Conservation (phyloP, 495 filamentous ascomycete genomes). For the Xylaria telfairii region DNA sequence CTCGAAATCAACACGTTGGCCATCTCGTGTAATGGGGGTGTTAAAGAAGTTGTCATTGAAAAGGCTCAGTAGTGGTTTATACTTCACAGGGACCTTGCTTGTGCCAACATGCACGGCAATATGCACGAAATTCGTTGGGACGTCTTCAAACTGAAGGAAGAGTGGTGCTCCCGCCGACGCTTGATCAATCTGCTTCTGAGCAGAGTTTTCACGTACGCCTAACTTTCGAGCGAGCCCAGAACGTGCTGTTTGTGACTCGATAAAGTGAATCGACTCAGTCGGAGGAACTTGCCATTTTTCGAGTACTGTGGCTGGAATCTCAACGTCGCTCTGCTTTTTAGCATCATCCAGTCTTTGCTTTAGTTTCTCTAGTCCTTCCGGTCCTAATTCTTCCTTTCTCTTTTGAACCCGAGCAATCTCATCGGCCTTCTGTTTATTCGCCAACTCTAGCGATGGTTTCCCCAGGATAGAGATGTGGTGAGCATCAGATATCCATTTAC, state of each 20-base stretch:
- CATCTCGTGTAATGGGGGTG: constrained; percentile 80
- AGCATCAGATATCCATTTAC: constrained; percentile 84
- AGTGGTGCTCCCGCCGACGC: constrained; percentile 68
- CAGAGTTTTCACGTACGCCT: constrained; percentile 66
- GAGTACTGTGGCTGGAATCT: constrained; percentile 78
- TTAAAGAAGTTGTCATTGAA: constrained; percentile 95
- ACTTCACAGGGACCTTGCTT: constrained; percentile 69
- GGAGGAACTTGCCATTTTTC: constrained; percentile 80
- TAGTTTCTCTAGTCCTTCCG: constrained; percentile 67
- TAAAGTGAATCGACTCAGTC: constrained; percentile 90
- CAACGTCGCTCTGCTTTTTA: constrained; percentile 80
- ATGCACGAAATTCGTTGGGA: constrained; percentile 87
- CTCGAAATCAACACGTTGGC: constrained; percentile 83
- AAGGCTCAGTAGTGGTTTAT: constrained; percentile 81
- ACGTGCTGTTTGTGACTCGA: constrained; percentile 83
- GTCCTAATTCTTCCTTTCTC: constrained; percentile 56
- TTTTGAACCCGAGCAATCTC: constrained; percentile 67
- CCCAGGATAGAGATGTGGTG: constrained; percentile 87
- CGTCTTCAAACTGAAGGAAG: constrained; percentile 97
- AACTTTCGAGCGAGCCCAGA: constrained; percentile 78
- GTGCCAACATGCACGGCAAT: constrained; percentile 80
- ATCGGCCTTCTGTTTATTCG: constrained; percentile 72
- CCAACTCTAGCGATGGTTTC: constrained; percentile 74
- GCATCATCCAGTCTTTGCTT: constrained; percentile 77
- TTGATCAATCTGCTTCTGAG: constrained; percentile 79